Percentiles rank a stretch among this genome's conserved stretches.
These are phyloP conservation scores for Myxozyma geophila DNA, from an alignment of 805 yeast genomes.

Conservation along the genomic window DNA sequence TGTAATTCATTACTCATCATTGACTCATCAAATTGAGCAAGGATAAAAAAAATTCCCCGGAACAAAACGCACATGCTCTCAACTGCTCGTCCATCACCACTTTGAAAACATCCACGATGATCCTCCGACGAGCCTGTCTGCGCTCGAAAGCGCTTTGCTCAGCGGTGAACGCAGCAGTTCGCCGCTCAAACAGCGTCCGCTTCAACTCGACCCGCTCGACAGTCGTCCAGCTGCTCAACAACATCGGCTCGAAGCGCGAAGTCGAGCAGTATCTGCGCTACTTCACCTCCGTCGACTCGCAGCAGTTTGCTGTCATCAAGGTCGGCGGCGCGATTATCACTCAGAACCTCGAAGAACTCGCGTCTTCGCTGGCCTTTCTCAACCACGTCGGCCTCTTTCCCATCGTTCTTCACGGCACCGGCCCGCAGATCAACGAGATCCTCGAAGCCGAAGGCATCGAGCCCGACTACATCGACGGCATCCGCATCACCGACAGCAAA, in stretches of 20 bases:
- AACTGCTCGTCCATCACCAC: neutral
- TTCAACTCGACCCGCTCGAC: constrained; percentile 76
- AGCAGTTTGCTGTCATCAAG: constrained; percentile 96
- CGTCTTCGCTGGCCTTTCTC: constrained; percentile 91
- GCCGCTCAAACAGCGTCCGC: constrained; percentile 4
- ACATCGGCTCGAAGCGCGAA: constrained; percentile 96
- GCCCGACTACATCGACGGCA: constrained; percentile 95
- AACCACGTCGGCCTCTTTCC: constrained; percentile 98
- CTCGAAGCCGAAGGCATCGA: constrained; percentile 93
- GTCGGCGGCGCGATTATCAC: constrained; percentile 99
- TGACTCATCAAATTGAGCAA: neutral
- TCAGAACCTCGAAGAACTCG: constrained; percentile 88
- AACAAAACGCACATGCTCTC: neutral
- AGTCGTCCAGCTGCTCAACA: constrained; percentile 90
- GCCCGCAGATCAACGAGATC: constrained; percentile 96
- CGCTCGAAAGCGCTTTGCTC: neutral
- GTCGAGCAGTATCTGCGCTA: constrained; percentile 97
- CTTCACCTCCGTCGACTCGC: constrained; percentile 94
- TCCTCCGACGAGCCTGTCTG: constrained; percentile 8
- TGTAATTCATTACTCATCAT: neutral
- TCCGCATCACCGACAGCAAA: constrained; percentile 89
- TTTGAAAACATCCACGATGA: neutral
- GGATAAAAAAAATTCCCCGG: neutral
- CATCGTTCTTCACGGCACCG: constrained; percentile 96
- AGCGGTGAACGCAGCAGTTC: neutral